Evolutionary conservation across 2,329 filamentous ascomycete genomes (phyloP).

Genomic region (Cercospora beticola): DNA sequence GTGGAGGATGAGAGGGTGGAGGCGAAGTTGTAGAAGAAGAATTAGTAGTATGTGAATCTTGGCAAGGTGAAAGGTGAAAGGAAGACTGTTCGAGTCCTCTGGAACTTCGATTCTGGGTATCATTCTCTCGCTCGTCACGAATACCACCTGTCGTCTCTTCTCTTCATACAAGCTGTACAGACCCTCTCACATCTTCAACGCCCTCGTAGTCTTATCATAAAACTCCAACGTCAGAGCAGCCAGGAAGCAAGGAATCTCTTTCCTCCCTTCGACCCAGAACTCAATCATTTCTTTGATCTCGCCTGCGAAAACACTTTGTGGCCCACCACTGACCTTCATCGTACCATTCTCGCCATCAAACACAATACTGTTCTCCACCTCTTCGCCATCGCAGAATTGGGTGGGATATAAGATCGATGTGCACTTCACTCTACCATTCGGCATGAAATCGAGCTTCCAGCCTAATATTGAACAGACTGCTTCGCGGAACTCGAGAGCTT

Average conservation of each 20-base stretch:
- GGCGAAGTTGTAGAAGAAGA: conserved; percentile 26
- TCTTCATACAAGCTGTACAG: background rate
- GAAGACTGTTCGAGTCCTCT: background rate
- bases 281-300: conserved; percentile 84
- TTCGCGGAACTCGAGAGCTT: conserved; percentile 92
- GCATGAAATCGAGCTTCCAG: conserved; percentile 93
- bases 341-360: conserved; percentile 93
- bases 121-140: background rate
- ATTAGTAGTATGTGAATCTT: background rate
- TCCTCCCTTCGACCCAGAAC: conserved; percentile 93
- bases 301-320: conserved; percentile 78
- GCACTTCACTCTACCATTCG: conserved; percentile 93
- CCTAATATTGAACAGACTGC: conserved; percentile 88
- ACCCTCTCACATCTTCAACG: conserved; percentile 27
- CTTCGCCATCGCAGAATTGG: conserved; percentile 45
- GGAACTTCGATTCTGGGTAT: background rate
- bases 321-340: conserved; percentile 95
- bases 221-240: conserved; percentile 91
- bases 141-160: background rate
- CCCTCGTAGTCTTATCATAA: conserved; percentile 64
- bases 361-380: conserved; percentile 61
- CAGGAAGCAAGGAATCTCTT: conserved; percentile 89
- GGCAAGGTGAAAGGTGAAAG: background rate
- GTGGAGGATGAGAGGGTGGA: conserved; percentile 41
- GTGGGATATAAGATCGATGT: conserved; percentile 77